Percentiles rank a stretch among this genome's conserved stretches.
These are phyloP conservation scores for Homolaphlyctis polyrhiza DNA, from an alignment of 371 early-diverging fungal genomes.

Conservation along the genomic window DNA sequence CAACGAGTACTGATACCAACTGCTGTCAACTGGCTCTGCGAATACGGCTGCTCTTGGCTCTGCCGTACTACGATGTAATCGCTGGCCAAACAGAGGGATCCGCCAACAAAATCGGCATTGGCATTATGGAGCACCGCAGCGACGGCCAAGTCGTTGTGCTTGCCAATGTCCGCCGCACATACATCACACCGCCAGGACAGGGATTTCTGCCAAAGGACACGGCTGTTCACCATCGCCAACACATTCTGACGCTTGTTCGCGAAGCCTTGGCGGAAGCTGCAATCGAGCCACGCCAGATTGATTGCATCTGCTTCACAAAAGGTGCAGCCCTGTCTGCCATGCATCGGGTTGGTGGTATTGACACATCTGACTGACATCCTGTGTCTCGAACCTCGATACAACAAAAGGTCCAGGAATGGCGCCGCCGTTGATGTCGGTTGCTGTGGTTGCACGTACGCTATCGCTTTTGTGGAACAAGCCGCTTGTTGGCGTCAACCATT, in stretches of 20 bases:
- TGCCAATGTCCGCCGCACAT: conserved; percentile 92
- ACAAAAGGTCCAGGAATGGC: conserved; percentile 98
- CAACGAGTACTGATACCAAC: too few relatives aligned
- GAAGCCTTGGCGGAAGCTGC: conserved; percentile 77
- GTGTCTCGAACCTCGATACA: too few relatives aligned
- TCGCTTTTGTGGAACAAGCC: conserved; percentile 90
- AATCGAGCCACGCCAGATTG: conserved; percentile 71
- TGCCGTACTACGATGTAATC: background rate
- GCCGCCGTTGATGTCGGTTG: conserved; percentile 89
- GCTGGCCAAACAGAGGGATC: conserved; percentile 72
- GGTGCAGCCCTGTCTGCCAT: conserved; percentile 34
- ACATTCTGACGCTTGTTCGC: conserved; percentile 73
- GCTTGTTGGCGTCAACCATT: conserved; percentile 98
- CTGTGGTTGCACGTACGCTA: conserved; percentile 93
- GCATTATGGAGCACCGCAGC: conserved; percentile 80
- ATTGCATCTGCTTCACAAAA: conserved; percentile 96
- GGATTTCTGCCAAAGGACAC: conserved; percentile 98
- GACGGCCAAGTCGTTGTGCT: conserved; percentile 58
- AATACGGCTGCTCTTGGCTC: background rate
- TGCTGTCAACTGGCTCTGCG: background rate
- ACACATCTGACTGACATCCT: background rate
- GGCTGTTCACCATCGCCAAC: conserved; percentile 90
- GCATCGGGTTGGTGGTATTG: too few relatives aligned
- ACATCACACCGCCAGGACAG: conserved; percentile 95
- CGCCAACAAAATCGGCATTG: conserved; percentile 99